Evolutionary conservation across 2,329 filamentous ascomycete species (phyloP), one percentile per base, ranked within the genome.

Genomic region (Beauveria australis): DNA sequence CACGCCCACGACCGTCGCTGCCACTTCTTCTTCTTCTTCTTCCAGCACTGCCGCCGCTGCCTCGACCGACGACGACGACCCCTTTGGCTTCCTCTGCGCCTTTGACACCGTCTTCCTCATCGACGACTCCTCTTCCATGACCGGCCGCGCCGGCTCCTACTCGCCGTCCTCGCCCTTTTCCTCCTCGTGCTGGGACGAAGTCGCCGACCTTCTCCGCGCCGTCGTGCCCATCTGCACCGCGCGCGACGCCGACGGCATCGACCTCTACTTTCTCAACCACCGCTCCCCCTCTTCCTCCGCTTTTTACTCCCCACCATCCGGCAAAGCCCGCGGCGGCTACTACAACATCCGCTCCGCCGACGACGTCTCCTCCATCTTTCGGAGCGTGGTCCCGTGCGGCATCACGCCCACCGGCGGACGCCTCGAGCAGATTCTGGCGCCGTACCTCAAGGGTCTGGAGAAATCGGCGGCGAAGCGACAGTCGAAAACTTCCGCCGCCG

Each of bases 21-120:
- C 33, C 12, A 5, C 33, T 6, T 33, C 24, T 14, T 28, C 28
- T 28, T 28, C 28, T 28, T 7, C 26, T 28, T 28, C 26, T 7
- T 10, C 43, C n/a, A 7, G 12, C 40, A 9, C 56, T 53, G 48
- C 19, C 43, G 51, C 48, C 60, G 62, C 49, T 65, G 65, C 14
- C 24, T 1, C 8, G 5, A 65, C 71, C 9, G 73, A 75, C 24
- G 86, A 75, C 24, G 86, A 91, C 66, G 87, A 91, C 67, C 82
- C 80, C 2, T 94, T 90, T 70, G 81, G 85, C 2, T 96, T 96
- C 70, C 84, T 97, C 5, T 72, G 75, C 47, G 80, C 80, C 18
- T 97, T 96, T 70, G 91, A 97, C 75, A 97, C 92, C 37, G 76
- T 93, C 60, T 92, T 97, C 71, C 75, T 97, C 1, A 91, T 97